Percentiles rank a stretch among this genome's conserved stretches.
Conservation (phyloP, 176 grass and related monocot genomes). For the Puya raimondii region DNA sequence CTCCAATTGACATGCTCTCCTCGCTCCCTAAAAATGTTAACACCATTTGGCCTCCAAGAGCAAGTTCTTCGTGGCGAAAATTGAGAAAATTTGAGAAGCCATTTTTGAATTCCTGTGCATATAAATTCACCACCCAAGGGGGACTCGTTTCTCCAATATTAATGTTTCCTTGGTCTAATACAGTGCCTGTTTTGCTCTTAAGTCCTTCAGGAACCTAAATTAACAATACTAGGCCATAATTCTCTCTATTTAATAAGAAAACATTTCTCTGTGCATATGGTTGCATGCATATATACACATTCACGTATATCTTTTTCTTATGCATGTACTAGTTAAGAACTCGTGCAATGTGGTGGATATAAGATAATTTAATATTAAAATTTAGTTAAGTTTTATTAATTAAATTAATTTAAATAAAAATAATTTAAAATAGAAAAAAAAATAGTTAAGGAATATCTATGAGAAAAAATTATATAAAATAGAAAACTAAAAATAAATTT, state of each 20-base stretch:
- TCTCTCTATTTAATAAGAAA: background rate
- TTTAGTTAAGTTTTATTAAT: no score
- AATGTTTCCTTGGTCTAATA: constrained; percentile 32
- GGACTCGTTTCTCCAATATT: constrained; percentile 23
- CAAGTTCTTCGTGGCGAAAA: constrained; percentile 29
- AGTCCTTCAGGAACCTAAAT: constrained; percentile 21
- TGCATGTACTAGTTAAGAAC: no score
- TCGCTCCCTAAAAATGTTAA: constrained; percentile 32
- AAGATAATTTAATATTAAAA: no score
- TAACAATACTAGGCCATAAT: no score
- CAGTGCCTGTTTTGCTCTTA: background rate
- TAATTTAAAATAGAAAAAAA: no score
- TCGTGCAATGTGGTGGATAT: no score
- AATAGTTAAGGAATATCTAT: no score
- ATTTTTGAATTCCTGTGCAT: constrained; percentile 20
- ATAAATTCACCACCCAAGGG: constrained; percentile 4
- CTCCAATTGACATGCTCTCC: background rate
- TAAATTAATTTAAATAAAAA: no score
- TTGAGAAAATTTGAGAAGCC: constrained; percentile 38
- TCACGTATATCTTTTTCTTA: no score
- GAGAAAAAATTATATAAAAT: no score
- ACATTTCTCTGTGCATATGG: background rate
- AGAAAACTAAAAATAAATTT: no score
- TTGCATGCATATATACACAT: background rate
- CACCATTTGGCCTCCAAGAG: constrained; percentile 21